Evolutionary conservation across 495 filamentous ascomycete species (phyloP), one percentile per base, ranked within the genome.

Genomic region (Massariosphaeria phaeospora): DNA sequence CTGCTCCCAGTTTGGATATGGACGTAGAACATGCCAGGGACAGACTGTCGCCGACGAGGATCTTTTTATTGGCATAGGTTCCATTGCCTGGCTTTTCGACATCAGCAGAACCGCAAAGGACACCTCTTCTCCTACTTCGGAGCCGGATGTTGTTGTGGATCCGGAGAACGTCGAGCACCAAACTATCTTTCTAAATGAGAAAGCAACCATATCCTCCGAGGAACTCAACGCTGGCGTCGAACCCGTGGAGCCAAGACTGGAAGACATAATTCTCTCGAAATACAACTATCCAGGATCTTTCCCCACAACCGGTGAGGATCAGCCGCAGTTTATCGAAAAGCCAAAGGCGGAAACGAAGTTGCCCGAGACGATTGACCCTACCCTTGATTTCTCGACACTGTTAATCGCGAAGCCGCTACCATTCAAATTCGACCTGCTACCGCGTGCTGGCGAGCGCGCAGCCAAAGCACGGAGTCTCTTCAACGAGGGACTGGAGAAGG

Each of bases 1-100:
- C 44, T 76, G 71, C 62, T 78, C 74, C 23, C 73, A 76, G 40
- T 84, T 84, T 61, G 81, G 82, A 1, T 83, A 78, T 64, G 82
- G 82, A 0, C 73, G 78, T 1, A 75, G 82, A 20, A 76, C 72
- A 5, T 85, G 82, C 66, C 77, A 79, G 44, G 81, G 82, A 4
- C 60, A 76, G 26, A 72, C 73, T 25, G 70, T 83, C 47, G 79
- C 78, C 7, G 73, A 77, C 39, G 75, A 76, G 55, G 77, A 80
- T 45, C 59, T 84, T 6, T 75, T 78, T 58, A 73, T 81, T 2
- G 67, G 72, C 35, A 78, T 84, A 70, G 78, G 78, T 43, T 75
- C 79, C 6, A 66, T 84, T 54, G 73, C 76, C 7, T 84, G 81
- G 81, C 74, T 76, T 0, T 79, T 78, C 54, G 57, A 79, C 60